These are phyloP conservation scores for Bjerkandera adusta DNA, from an alignment of 1,284 basidiomycete genomes.

Conservation along the genomic window DNA sequence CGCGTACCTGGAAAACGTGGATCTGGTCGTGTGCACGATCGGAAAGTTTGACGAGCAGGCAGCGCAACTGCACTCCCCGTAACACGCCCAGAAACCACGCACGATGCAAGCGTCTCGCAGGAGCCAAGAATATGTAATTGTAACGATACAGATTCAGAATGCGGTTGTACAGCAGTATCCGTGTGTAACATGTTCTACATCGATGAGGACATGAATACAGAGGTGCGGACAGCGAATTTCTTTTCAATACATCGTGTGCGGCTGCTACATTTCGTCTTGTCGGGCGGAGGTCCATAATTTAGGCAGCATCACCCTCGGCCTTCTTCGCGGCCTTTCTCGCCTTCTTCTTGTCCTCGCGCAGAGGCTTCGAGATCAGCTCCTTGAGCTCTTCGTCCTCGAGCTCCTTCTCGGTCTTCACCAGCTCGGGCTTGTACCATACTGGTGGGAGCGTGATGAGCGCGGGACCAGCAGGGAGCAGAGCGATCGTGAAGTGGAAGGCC, in stretches of 20 bases:
- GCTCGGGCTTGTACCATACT: slow-evolving; percentile 89
- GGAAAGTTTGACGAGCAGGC: slow-evolving; percentile 72
- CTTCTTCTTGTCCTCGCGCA: slow-evolving; percentile 91
- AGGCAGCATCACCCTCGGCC: slow-evolving; percentile 44
- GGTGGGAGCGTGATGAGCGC: slow-evolving; percentile 84
- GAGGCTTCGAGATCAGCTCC: slow-evolving; percentile 70
- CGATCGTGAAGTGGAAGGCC: slow-evolving; percentile 95
- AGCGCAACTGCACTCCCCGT: slow-evolving; percentile 21
- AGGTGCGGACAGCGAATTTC: too few relatives aligned
- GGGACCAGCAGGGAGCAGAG: slow-evolving; percentile 83
- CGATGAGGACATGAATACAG: background rate
- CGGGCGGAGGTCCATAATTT: too few relatives aligned
- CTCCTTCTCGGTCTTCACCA: slow-evolving; percentile 87
- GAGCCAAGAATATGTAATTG: background rate
- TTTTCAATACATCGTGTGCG: slow-evolving; percentile 7
- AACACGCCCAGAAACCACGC: background rate
- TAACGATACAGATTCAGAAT: slow-evolving; percentile 4
- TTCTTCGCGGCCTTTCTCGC: slow-evolving; percentile 75
- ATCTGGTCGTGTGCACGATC: slow-evolving; percentile 81
- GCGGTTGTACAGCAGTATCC: slow-evolving; percentile 4
- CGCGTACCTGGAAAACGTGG: slow-evolving; percentile 83
- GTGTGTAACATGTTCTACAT: slow-evolving; percentile 3
- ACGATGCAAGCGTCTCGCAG: background rate
- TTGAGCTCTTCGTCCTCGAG: slow-evolving; percentile 87
- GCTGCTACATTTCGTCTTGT: slow-evolving; percentile 6